Evolutionary conservation across 1,284 basidiomycete species (phyloP).

Genomic region (Sphaerobolus stellatus): DNA sequence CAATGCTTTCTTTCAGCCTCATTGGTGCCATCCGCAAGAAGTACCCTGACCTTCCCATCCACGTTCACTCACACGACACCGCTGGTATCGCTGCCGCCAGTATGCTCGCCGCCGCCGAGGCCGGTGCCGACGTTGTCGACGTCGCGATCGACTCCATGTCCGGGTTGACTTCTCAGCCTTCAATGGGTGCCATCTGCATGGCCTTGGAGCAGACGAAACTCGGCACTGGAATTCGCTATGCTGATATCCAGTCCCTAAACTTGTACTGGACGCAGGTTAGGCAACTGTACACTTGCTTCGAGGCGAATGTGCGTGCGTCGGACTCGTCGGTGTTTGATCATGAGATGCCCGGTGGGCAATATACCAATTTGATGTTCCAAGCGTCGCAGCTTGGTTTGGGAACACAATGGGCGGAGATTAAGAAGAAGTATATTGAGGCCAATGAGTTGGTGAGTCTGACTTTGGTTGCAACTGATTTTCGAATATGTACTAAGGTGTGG

Average conservation of each 20-base stretch:
- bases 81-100: conserved; percentile 96
- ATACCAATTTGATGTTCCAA: conserved; percentile 99
- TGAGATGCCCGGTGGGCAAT: conserved; percentile 99
- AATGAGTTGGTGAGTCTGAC: conserved; percentile 85
- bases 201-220: conserved; percentile 94
- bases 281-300: conserved; percentile 94
- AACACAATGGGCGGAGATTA: conserved; percentile 97
- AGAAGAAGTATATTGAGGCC: conserved; percentile 97
- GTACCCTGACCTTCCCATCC: conserved; percentile 97
- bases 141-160: conserved; percentile 99
- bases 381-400: conserved; percentile 96
- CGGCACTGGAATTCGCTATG: conserved; percentile 96
- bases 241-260: conserved; percentile 97
- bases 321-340: conserved; percentile 98
- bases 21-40: conserved; percentile 93
- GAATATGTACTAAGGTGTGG: conserved; percentile 18
- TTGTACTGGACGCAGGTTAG: conserved; percentile 98
- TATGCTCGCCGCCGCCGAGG: conserved; percentile 94
- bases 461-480: conserved; percentile 4
- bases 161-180: conserved; percentile 96
- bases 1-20: conserved; percentile 51
- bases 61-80: conserved; percentile 99
- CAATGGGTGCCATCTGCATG: conserved; percentile 95
- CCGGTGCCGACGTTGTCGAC: conserved; percentile 97
- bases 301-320: conserved; percentile 96